Evolutionary conservation across 352 stramenopile genomes (phyloP), one percentile per base, ranked within the genome.

Genomic region (Globisporangium nunn): DNA sequence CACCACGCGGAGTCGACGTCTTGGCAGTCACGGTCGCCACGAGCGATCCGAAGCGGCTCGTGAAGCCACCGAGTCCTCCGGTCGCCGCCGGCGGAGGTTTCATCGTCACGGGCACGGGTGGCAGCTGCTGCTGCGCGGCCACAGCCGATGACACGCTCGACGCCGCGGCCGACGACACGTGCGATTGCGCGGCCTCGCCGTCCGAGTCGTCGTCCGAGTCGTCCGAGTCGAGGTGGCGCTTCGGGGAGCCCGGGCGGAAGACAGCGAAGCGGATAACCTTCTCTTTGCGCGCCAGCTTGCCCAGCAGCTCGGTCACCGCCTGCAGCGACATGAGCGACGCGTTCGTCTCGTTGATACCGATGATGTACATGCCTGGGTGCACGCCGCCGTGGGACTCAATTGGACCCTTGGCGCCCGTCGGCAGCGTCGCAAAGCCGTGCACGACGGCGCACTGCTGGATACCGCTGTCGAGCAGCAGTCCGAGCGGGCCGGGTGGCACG

Each of bases 331-430:
- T 92, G 54, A 90, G 64, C 43, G 79, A 90, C 59, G 78, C 82
- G 54, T 92, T 90, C 28, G 76, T 85, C 54, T 91, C 82, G 67
- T 93, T 88, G 66, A 93, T 93, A 62, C 80, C 83, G 64, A 93
- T 88, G 57, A 93, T 90, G 66, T 89, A 90, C 80, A 91, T 91
- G 58, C 82, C 82, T 12, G 78, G 72, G 7, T 83, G 68, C 46
- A 93, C 82, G 45, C 80, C 65, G 28, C 82, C 82, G 48, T 81
- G 69, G 3, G 51, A 53, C 51, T 93, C 75, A 52, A 93, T 88
- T 0, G 80, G 75, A 0, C 82, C 82, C 49, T 84, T 78, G 14
- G 67, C 71, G 29, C 82, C 82, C 17, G 61, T 75, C 7, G 76
- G 61, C 35, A 93, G 50, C 53, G 78, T 83, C 3, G 75, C 85